Base-by-base conservation (phyloP, 129 eudicot genomes). In the Heracleum sosnowskyi region DNA sequence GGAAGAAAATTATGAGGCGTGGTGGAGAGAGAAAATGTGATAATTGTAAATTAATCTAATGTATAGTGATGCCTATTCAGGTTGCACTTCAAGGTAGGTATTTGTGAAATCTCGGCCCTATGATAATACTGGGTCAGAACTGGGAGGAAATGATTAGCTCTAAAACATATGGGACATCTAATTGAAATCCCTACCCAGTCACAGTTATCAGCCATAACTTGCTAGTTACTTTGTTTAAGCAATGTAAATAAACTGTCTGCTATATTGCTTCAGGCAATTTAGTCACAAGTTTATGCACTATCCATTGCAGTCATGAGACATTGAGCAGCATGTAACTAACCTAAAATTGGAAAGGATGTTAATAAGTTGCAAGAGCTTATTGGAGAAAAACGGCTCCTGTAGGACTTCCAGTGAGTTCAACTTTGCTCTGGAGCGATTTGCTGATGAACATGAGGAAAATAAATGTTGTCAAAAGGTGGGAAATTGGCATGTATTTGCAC, bases 341-440 rank as follows among this genome's bases (percentile, higher is more conserved):
- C 97, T 90, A 73, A 90, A 91, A 76, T 55, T 84, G 66, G 92
- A 88, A 62, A 95, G 88, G 76, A 96, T 72, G 55, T 69, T 83
- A 76, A 92, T 82, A 31, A 96, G 97, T 76, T 73, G 81, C 77
- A 84, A 82, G 39, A 92, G 89, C 91, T 96, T 96, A 75, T 79
- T 83, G 11, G 99, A 96, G 86, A 92, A 90, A 80, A 84, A 81
- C 4, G 99, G 99, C 91, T 86, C 87, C 79, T 64, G 73, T 60
- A 89, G 83, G 75, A 85, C 84, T 71, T 90, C 88, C 41, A 76
- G 72, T 47, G 76, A 7, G 66, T 91, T 85, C 82, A 90, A 68
- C 80, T 82, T 89, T 63, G 89, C 81, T 82, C 79, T 82, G 11
- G 34, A 73, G 68, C 79, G 86, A 81, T 87, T 89, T 85, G 31